Evolutionary conservation across 2,329 filamentous ascomycete species (phyloP).

Genomic region (Aspergillus niger): DNA sequence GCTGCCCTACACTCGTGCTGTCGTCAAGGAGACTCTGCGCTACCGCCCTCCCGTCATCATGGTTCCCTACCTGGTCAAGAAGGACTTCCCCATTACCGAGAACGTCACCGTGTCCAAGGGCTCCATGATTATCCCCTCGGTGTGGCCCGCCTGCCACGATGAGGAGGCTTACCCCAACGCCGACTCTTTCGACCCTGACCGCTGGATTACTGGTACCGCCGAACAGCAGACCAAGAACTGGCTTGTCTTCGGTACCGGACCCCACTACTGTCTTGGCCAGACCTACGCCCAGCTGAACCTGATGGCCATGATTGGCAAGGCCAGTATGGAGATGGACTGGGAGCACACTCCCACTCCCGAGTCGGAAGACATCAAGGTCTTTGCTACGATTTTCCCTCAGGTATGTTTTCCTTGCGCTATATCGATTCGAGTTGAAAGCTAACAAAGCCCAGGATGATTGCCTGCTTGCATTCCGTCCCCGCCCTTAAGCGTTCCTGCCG

Average conservation of each 20-base stretch:
- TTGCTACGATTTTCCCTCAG: slow-evolving; percentile 96
- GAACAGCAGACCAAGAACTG: slow-evolving; percentile 95
- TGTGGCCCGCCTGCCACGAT: slow-evolving; percentile 87
- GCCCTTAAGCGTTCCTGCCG: slow-evolving; percentile 33
- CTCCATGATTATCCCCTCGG: slow-evolving; percentile 91
- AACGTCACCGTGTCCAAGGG: slow-evolving; percentile 92
- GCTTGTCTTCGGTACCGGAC: slow-evolving; percentile 91
- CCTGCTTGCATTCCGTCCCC: slow-evolving; percentile 68
- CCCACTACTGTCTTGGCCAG: slow-evolving; percentile 96
- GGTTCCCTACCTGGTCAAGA: slow-evolving; percentile 94
- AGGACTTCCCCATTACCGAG: slow-evolving; percentile 85
- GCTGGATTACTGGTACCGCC: slow-evolving; percentile 87
- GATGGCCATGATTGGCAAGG: slow-evolving; percentile 87
- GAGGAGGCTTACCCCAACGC: slow-evolving; percentile 89
- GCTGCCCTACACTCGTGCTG: slow-evolving; percentile 85
- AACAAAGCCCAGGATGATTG: slow-evolving; percentile 70
- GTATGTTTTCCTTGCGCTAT: slow-evolving; percentile 48
- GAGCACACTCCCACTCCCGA: slow-evolving; percentile 78
- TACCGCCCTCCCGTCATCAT: slow-evolving; percentile 96
- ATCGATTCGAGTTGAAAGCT: slow-evolving; percentile 22
- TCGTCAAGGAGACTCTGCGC: slow-evolving; percentile 86
- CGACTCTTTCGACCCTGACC: slow-evolving; percentile 84
- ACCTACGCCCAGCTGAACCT: slow-evolving; percentile 87
- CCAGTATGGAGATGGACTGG: slow-evolving; percentile 84
- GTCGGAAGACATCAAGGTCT: slow-evolving; percentile 96